Base-by-base conservation (phyloP, 1,284 basidiomycete genomes). In the Ceraceosorus guamensis region DNA sequence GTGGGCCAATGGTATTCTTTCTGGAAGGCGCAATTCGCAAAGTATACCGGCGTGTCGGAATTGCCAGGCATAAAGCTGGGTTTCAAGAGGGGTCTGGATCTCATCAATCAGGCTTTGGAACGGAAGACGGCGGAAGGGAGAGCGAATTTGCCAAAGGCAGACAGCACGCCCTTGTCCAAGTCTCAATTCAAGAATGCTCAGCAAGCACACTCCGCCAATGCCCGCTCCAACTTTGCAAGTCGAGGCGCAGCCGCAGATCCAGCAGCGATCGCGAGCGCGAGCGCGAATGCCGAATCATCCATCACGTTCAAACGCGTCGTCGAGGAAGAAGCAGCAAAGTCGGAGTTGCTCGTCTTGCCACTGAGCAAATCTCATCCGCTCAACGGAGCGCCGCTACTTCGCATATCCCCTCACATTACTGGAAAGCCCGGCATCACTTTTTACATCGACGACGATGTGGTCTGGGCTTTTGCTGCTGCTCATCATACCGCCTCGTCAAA, bases 101-200 rank as follows among this genome's bases (percentile, higher is more conserved):
- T 97, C 62, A 96, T 98, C 88, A 87, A 93, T 71, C 83, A 87
- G 61, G 92, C 93, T 7, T 83, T 93, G 68, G 86, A 87, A 56
- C 79, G 95, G 18, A 52, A 57, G 5, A 37, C 1, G 52, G 48
- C 24, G 11, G 30, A 8, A 8, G 13, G 8, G 31, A 18, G 7
- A 0, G 81, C 80, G 1, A 81, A 81, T 59, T 79, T 91, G 45
- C 81, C 79, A 35, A 84, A 84, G 54, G 88, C 89, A 2, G 83
- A 85, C 53, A 10, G 59, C 50, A 60, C 58, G 8, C 49, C 61
- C 10, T 46, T 58, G 35, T 52, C 62, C 4, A 61, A 50, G 48
- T 47, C 53, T 31, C 41, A 33, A 43, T 13, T 50, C 51, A 43
- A 47, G 32, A 30, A 30, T 32, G 33, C 46, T 39, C 46, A 13